phyloP scores from a whole-genome alignment of 163 green algal genomes.

The Chloromonas sp. region DNA sequence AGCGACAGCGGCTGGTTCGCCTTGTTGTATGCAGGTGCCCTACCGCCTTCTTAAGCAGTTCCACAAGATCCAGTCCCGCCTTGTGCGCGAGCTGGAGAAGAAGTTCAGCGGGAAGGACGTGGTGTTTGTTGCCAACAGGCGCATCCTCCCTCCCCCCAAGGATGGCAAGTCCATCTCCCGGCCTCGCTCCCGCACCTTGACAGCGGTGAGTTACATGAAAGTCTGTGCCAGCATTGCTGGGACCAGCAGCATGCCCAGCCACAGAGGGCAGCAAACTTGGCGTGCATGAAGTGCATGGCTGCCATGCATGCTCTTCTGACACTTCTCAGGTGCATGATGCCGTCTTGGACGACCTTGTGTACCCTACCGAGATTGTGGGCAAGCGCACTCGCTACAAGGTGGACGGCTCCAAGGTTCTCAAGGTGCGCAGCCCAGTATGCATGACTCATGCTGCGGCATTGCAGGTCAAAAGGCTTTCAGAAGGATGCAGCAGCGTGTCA shows the following conservation, averaged over 20 bases:
- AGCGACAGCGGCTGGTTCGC: too few relatives aligned
- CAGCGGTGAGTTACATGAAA: constrained; percentile 57
- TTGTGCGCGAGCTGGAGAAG: constrained; percentile 99
- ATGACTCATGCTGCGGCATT: background rate
- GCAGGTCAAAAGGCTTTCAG: background rate
- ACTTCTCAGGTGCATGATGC: constrained; percentile 74
- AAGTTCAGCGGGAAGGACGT: constrained; percentile 99
- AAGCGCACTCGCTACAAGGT: constrained; percentile 93
- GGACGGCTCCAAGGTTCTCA: constrained; percentile 90
- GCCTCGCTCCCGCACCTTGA: constrained; percentile 89
- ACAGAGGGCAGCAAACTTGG: too few relatives aligned
- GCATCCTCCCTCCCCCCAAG: constrained; percentile 84
- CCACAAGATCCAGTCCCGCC: constrained; percentile 95
- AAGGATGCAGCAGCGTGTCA: background rate
- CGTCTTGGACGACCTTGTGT: constrained; percentile 94
- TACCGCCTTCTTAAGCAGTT: constrained; percentile 95
- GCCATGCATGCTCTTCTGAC: too few relatives aligned
- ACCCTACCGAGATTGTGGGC: constrained; percentile 98
- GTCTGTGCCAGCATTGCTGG: too few relatives aligned
- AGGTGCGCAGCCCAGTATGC: constrained; percentile 49
- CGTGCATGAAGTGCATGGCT: too few relatives aligned
- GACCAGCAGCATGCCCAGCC: too few relatives aligned
- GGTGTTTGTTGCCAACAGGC: constrained; percentile 89
- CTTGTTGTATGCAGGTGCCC: constrained; percentile 68
- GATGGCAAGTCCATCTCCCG: constrained; percentile 61